Percentiles rank a stretch among this genome's conserved stretches.
phyloP scores from a whole-genome alignment of 768 basidiomycete species.

The Polyporus arcularius region DNA sequence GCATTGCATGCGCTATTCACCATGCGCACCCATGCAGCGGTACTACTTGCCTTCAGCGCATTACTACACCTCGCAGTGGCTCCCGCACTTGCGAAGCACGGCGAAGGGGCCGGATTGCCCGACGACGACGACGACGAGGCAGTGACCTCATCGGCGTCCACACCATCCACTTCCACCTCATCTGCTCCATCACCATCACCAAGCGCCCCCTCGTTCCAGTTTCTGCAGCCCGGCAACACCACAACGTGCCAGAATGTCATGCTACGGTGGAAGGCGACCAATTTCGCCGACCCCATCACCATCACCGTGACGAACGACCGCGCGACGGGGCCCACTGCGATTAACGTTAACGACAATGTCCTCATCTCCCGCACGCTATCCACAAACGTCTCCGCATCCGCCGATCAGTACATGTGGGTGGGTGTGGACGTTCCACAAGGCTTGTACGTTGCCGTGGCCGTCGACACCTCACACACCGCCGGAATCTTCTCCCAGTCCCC shows the following conservation, averaged over 20 bases:
- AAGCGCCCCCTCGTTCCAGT: slow-evolving; percentile 21
- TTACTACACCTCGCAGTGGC: neutral
- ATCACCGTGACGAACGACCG: slow-evolving; percentile 23
- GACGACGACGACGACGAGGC: slow-evolving; percentile 8
- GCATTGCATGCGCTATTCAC: neutral
- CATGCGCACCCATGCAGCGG: neutral
- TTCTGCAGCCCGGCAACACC: slow-evolving; percentile 28
- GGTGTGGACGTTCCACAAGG: slow-evolving; percentile 37
- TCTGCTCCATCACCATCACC: slow-evolving; percentile 4
- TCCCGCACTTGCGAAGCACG: slow-evolving; percentile 9
- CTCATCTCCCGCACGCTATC: slow-evolving; percentile 29
- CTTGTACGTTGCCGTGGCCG: slow-evolving; percentile 33
- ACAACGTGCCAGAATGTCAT: slow-evolving; percentile 31
- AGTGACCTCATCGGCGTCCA: neutral
- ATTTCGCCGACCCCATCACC: slow-evolving; percentile 23
- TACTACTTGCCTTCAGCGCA: neutral
- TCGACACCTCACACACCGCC: slow-evolving; percentile 20
- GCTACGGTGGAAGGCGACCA: slow-evolving; percentile 30
- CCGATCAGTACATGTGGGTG: slow-evolving; percentile 29
- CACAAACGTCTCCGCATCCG: slow-evolving; percentile 27
- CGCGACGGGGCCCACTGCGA: slow-evolving; percentile 8
- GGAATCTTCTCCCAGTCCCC: slow-evolving; percentile 27
- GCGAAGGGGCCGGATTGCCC: neutral
- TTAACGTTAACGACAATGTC: neutral
- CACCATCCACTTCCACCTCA: slow-evolving; percentile 2